Evolutionary conservation across 2,329 filamentous ascomycete species (phyloP), one percentile per base, ranked within the genome.

Genomic region (Colletotrichum musicola): DNA sequence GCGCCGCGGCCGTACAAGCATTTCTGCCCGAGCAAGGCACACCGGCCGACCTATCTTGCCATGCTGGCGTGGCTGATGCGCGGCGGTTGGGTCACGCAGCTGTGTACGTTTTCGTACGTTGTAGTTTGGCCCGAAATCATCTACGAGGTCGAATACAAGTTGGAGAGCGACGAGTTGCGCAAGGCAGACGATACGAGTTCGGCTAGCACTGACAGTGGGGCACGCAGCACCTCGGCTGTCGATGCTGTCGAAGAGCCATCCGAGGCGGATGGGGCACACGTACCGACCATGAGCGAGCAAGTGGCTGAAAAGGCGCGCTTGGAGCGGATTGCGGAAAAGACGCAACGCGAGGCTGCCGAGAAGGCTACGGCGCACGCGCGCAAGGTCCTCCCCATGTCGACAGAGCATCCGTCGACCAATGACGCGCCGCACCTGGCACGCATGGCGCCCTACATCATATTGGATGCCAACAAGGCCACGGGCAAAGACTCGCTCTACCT

Each of bases 51-150:
- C 2, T 99, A 98, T 78, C 91, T 98, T 79, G 89, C 93, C 40
- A 97, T 98, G 79, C 84, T 99, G 27, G 94, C 94, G 22, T 99
- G 95, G 94, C 87, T 99, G 9, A 90, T 98, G 82, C 90, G 95
- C 47, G 92, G 94, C 54, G 94, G 94, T 14, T 97, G 96, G 93
- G 95, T 98, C 1, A 97, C 93, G 0, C 95, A 98, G 78, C 86
- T 99, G 6, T 93, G 94, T 71, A 96, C 94, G 0, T 98, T 97
- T 78, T 93, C 92, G 13, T 97, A 96, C 84, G 89, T 98, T 50
- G 89, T 95, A 57, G 92, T 96, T 49, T 91, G 91, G 80, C 90
- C 92, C 2, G 91, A 95, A 76, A 92, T 97, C 71, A 90, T 96
- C 73, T 91, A 92, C 75, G 91, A 93, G 72, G 94, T 97, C 3